phyloP scores from a whole-genome alignment of 2,329 filamentous ascomycete species.

The Knoxdaviesia proteae region DNA sequence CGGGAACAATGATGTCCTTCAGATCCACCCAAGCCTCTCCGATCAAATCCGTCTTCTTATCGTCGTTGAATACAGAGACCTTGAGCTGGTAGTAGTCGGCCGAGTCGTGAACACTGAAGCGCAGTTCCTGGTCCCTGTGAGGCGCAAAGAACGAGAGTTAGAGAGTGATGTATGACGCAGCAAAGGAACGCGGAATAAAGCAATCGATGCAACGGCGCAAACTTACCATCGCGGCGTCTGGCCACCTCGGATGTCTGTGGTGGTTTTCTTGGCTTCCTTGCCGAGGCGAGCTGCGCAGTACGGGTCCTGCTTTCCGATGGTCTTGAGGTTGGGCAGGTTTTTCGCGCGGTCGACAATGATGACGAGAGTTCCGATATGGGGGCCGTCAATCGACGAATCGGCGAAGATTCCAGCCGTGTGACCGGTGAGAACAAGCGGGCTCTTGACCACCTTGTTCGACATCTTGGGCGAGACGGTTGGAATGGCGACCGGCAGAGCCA shows the following conservation, averaged over 20 bases:
- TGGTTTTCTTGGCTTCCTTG: constrained; percentile 95
- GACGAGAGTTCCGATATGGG: constrained; percentile 81
- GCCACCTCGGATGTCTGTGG: constrained; percentile 79
- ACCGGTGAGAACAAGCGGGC: constrained; percentile 30
- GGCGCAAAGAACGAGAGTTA: constrained; percentile 4
- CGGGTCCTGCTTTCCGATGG: constrained; percentile 95
- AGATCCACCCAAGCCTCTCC: constrained; percentile 84
- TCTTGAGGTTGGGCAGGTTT: constrained; percentile 90
- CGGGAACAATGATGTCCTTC: constrained; percentile 56
- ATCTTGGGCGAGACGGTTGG: constrained; percentile 12
- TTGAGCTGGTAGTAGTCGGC: constrained; percentile 93
- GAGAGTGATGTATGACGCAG: background rate
- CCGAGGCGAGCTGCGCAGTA: constrained; percentile 87
- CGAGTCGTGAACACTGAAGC: constrained; percentile 89
- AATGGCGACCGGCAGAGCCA: background rate
- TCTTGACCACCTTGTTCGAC: constrained; percentile 27
- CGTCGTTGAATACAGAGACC: constrained; percentile 90
- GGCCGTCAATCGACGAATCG: constrained; percentile 83
- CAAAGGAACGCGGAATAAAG: background rate
- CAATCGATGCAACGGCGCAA: background rate
- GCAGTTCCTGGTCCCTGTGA: constrained; percentile 87
- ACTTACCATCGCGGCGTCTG: constrained; percentile 84
- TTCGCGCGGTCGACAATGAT: constrained; percentile 85
- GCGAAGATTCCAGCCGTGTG: constrained; percentile 89
- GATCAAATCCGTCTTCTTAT: constrained; percentile 93